Evolutionary conservation across 257 asterid genomes (phyloP), one percentile per base, ranked within the genome.

Genomic region (Jasminum sambac): DNA sequence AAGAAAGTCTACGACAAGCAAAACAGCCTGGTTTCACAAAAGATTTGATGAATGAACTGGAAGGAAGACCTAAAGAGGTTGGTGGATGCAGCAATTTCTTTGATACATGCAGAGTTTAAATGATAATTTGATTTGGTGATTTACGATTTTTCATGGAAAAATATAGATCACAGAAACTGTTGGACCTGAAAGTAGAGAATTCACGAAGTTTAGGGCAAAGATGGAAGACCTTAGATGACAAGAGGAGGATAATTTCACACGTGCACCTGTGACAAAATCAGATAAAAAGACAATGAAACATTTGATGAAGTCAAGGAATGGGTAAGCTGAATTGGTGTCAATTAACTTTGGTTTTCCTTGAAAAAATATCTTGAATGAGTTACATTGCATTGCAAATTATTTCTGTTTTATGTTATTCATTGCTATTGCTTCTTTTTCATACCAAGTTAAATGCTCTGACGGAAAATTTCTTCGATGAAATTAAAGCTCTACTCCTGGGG

Each of bases 31-130:
- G 73, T 66, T 89, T 80, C 79, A 72, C 89, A 72, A 83, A 83
- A 77, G 92, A 86, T 30, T 73, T 94, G 67, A 71, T 91, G 79
- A 63, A 91, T 82, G 91, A 89, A 44, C 68, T 84, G 17, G 93
- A 91, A 82, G 99, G 93, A 67, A 91, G 74, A 77, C 99, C 99
- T 16, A 95, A 91, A 79, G 99, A 94, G 80, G 59, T 89, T 82
- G 91, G 78, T 79, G 21, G 73, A 46, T 72, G 23, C 72, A 11
- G 8, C 19, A 41, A 12, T 26, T 61, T 66, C 70, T 65, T 30
- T 4, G 30, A 37, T n/a, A 71, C 58, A 6, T 36, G 61, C 62
- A 89, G 43, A 11, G 17, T 60, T 65, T 63, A 19, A n/a, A 48
- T 62, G 13, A 17, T 21, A 44, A 42, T 52, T 46, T 59, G n/a